phyloP scores from a whole-genome alignment of 495 filamentous ascomycete genomes.

The Trichoderma virens region DNA sequence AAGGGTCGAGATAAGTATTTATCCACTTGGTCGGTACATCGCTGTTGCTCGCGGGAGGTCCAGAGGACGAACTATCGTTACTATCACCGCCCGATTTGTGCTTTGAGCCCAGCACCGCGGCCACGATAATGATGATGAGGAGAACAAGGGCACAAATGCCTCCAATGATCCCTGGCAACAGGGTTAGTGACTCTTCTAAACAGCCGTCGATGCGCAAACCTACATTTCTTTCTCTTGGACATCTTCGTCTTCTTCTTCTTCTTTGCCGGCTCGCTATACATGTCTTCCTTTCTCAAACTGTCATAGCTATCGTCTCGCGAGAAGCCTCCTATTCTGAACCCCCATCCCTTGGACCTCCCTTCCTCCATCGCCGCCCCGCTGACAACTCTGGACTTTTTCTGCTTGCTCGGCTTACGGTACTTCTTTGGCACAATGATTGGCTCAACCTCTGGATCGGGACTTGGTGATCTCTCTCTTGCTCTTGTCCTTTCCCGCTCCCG shows the following conservation, averaged over 20 bases:
- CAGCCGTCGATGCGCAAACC: slow-evolving; percentile 16
- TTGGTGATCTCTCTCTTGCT: slow-evolving; percentile 15
- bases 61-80: slow-evolving; percentile 31
- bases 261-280: slow-evolving; percentile 13
- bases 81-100: slow-evolving; percentile 24
- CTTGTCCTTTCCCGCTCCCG: background rate
- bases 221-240: slow-evolving; percentile 27
- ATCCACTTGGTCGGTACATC: slow-evolving; percentile 60
- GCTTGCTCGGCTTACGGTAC: slow-evolving; percentile 20
- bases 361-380: slow-evolving; percentile 65
- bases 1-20: slow-evolving; percentile 80
- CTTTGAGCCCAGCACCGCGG: slow-evolving; percentile 63
- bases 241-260: slow-evolving; percentile 36
- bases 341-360: slow-evolving; percentile 34
- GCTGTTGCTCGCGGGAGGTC: slow-evolving; percentile 50
- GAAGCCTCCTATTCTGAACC: background rate
- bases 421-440: slow-evolving; percentile 15
- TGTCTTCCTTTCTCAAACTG: slow-evolving; percentile 30
- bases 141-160: slow-evolving; percentile 49
- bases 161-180: slow-evolving; percentile 40
- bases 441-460: slow-evolving; percentile 23
- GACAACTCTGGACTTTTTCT: slow-evolving; percentile 50
- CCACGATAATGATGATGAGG: slow-evolving; percentile 63
- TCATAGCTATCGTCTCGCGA: slow-evolving; percentile 26
- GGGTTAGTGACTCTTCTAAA: slow-evolving; percentile 16